Evolutionary conservation across 2,329 filamentous ascomycete species (phyloP).

Genomic region (Fusarium mexicanum): DNA sequence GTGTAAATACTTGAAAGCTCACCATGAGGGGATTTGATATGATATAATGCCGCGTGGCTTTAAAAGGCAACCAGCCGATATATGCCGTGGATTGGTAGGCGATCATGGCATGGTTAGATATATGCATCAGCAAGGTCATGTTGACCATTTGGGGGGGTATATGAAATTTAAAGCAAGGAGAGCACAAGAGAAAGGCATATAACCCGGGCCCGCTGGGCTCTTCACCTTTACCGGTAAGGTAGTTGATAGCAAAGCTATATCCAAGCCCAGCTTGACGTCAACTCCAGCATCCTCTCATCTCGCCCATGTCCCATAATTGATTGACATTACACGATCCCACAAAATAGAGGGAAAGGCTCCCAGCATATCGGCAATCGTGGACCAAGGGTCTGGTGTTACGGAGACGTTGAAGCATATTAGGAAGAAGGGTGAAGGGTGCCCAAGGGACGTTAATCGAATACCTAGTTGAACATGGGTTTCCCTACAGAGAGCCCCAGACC

Average conservation of each 20-base stretch:
- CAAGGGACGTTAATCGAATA: neutral
- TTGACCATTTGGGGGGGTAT: neutral
- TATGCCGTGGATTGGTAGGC: neutral
- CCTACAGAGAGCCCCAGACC: neutral
- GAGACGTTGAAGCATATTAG: neutral
- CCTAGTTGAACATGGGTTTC: too few species aligned
- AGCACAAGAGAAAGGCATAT: neutral
- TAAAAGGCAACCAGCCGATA: neutral
- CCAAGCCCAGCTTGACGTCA: neutral
- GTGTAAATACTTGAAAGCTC: neutral
- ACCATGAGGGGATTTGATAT: neutral
- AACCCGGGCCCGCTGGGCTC: neutral
- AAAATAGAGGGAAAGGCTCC: neutral
- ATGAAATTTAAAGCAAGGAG: neutral
- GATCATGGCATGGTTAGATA: neutral
- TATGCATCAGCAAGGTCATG: neutral
- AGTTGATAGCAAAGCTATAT: neutral
- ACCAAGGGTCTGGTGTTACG: neutral
- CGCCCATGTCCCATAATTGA: neutral
- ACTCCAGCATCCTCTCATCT: neutral
- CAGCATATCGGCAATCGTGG: conserved; percentile 13
- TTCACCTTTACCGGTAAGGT: neutral
- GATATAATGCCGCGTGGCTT: neutral
- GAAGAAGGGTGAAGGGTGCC: neutral
- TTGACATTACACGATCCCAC: neutral